phyloP scores from a whole-genome alignment of 768 basidiomycete genomes.

The Panus rudis region DNA sequence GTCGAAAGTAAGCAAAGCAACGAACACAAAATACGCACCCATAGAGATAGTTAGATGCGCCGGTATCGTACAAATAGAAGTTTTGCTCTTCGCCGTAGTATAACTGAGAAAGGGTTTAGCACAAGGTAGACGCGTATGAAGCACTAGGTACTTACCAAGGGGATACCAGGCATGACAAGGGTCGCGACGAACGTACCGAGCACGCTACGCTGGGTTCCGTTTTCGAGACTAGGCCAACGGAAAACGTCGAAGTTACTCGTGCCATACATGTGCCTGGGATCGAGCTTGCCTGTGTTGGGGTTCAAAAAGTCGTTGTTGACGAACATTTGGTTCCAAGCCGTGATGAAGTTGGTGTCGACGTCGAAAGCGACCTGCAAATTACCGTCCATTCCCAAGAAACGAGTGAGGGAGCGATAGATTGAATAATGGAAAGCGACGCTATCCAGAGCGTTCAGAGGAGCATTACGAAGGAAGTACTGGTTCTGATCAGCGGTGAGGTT shows the following conservation, averaged over 20 bases:
- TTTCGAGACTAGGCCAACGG: conserved; percentile 85
- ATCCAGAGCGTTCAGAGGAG: conserved; percentile 59
- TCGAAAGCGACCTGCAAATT: conserved; percentile 90
- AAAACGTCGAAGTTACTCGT: conserved; percentile 94
- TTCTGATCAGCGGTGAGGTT: conserved; percentile 54
- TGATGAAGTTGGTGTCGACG: conserved; percentile 73
- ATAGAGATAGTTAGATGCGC: conserved; percentile 88
- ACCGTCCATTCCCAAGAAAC: conserved; percentile 94
- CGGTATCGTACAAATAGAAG: conserved; percentile 81
- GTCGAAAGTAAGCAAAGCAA: neutral
- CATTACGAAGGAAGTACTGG: conserved; percentile 76
- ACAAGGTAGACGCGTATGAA: neutral
- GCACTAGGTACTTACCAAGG: conserved; percentile 44
- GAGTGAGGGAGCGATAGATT: conserved; percentile 76
- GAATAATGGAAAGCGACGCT: conserved; percentile 91
- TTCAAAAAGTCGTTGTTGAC: conserved; percentile 85
- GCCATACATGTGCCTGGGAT: conserved; percentile 87
- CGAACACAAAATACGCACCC: conserved; percentile 40
- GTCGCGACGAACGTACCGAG: conserved; percentile 74
- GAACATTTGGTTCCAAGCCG: conserved; percentile 90
- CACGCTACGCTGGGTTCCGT: conserved; percentile 72
- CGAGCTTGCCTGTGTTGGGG: conserved; percentile 50
- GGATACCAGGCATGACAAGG: conserved; percentile 82
- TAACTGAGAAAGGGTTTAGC: conserved; percentile 33
- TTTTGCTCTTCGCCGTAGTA: conserved; percentile 93